phyloP scores from a whole-genome alignment of 371 early-diverging fungal genomes.

The Entomophthora muscae region DNA sequence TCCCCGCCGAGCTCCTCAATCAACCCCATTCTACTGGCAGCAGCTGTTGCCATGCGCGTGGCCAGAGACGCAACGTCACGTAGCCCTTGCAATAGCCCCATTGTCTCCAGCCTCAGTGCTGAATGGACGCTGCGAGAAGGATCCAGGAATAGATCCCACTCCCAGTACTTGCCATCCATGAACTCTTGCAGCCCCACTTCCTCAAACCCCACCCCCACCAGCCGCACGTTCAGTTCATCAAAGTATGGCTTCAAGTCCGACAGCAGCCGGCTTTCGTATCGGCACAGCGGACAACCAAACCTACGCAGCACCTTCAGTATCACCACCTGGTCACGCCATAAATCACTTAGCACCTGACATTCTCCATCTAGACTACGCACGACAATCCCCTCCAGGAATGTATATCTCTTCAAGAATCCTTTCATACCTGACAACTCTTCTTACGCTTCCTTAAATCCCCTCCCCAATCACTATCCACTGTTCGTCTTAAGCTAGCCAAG shows the following conservation, averaged over 20 bases:
- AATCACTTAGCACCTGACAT: not conserved
- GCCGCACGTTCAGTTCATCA: conserved; percentile 5
- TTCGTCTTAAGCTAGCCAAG: too few species aligned
- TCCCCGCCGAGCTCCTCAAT: not conserved
- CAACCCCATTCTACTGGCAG: not conserved
- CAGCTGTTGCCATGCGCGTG: not conserved
- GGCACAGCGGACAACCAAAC: too few species aligned
- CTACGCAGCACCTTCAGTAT: too few species aligned
- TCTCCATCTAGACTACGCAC: not conserved
- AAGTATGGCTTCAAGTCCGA: not conserved
- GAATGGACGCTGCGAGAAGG: not conserved
- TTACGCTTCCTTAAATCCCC: too few species aligned
- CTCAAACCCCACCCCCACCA: conserved; percentile 7
- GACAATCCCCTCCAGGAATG: not conserved
- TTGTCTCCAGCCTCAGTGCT: not conserved
- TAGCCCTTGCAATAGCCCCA: not conserved
- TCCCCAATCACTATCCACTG: too few species aligned
- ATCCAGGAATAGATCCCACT: conserved; percentile 6
- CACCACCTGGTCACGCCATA: not conserved
- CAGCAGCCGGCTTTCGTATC: not conserved
- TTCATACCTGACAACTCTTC: too few species aligned
- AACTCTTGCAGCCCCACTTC: conserved; percentile 9
- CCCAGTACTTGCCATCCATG: conserved; percentile 8
- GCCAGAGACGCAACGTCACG: not conserved
- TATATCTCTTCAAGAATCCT: too few species aligned